Base-by-base conservation (phyloP, 345 rosid genomes). In the Acer yangbiense region DNA sequence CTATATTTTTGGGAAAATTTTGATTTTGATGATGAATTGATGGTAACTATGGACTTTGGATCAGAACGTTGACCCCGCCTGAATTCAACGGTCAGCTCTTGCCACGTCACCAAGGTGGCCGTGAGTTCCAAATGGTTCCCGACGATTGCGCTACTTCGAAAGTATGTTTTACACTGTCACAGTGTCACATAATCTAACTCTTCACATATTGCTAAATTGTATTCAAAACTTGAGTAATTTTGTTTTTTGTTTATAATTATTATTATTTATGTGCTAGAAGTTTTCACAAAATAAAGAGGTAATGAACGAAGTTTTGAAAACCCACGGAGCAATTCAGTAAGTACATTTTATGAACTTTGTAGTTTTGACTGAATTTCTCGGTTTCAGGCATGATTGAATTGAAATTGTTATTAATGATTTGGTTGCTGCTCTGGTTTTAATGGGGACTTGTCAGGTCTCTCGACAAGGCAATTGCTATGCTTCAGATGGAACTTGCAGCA, bases 301-400 rank as follows among this genome's bases (percentile, higher is more conserved):
- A n/a, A 85, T 87, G 82, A 82, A 78, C 44, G 81, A 94, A 87
- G 97, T 89, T 79, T 25, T 87, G 78, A 92, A 83, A 81, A 91
- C 98, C 57, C 97, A 89, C 7, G 91, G 91, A 80, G 94, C 95
- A 55, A 85, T 94, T 81, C 87, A 88, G 99, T 94, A 88, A 89
- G 99, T 89, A 43, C 6, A 63, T 21, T 6, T 61, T 16, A 32
- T 62, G 50, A 52, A 54, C n/a, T 43, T 25, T 35, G 7, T 77
- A 2, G 17, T n/a, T 74, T 27, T 21, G 32, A 20, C 13, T 29
- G 66, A 62, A 50, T 35, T 77, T 5, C 9, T 71, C 18, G 7
- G 18, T 18, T 39, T 68, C 23, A 3, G 10, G 2, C 23, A 21
- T 27, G 1, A 67, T 44, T 62, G 52, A 57, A 58, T 52, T 8